A percentile compares a stretch with the other conserved stretches of the same genome.
Evolutionary conservation across 1,139 yeast genomes (phyloP).

Genomic region (Sugiyamaella castrensis): DNA sequence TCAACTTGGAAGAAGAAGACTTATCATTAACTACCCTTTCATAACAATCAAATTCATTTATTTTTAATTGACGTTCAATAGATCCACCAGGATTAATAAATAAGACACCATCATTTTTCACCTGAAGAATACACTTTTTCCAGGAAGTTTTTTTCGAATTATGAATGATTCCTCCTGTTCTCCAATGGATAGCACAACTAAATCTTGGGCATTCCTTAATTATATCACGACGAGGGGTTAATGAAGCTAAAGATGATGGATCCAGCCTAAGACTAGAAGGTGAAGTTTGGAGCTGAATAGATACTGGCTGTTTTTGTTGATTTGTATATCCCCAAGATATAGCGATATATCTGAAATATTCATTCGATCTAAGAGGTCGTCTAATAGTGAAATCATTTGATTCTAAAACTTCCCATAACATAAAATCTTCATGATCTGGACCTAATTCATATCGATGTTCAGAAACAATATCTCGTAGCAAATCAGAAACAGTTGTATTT

Average conservation of each 20-base stretch:
- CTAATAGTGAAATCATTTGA: conserved; percentile 11
- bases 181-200: conserved; percentile 17
- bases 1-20: conserved; percentile 24
- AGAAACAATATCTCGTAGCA: conserved; percentile 23
- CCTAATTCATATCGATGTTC: conserved; percentile 33
- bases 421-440: conserved; percentile 24
- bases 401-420: conserved; percentile 32
- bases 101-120: conserved; percentile 14
- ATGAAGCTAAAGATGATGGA: conserved; percentile 31
- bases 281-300: conserved; percentile 23
- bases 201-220: conserved; percentile 24
- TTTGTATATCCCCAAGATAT: conserved; percentile 23
- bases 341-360: conserved; percentile 24
- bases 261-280: conserved; percentile 29
- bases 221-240: conserved; percentile 37
- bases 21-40: conserved; percentile 21
- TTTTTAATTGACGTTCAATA: conserved; percentile 11
- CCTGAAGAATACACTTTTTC: conserved; percentile 20
- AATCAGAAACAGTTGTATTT: conserved; percentile 18
- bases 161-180: conserved; percentile 11
- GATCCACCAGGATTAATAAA: conserved; percentile 4
- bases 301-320: background rate
- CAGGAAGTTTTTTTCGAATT: conserved; percentile 18
- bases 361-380: conserved; percentile 32
- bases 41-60: conserved; percentile 28